Evolutionary conservation across 177 flowering plant species (phyloP), one percentile per base, ranked within the genome.

Genomic region (Tripterygium wilfordii): DNA sequence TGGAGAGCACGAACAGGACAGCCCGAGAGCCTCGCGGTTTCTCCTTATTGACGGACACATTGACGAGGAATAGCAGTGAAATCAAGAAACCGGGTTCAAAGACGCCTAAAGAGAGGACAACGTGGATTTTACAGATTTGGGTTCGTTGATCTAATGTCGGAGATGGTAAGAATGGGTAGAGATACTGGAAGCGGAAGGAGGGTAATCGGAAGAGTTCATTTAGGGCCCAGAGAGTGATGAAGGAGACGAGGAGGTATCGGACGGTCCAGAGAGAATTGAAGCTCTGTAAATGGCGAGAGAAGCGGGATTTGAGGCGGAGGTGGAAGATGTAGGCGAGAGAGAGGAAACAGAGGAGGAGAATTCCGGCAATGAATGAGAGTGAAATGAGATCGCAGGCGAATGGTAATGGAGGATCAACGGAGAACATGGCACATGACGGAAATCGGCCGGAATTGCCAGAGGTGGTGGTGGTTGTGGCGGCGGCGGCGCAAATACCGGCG

Each of bases 241-340:
- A 45, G 57, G 31, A 38, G 29, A 64, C 55, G 44, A 75, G 69
- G 28, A 66, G 49, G 55, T 66, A 47, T 0, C 69, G 65, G 43
- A 74, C 71, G 42, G 74, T 47, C 84, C 86, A 86, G 33, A 77
- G 71, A 15, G 81, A 62, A 45, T 67, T 77, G 69, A 86, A 81
- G 32, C 56, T 41, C 2, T 64, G 71, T 18, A 83, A 61, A 23
- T 62, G 72, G 19, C 18, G 64, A 8, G 66, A 51, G 36, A 48
- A 25, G 3, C 61, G 67, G 22, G 78, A 48, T 26, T 64, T 77
- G 56, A 77, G 21, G 29, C 69, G 62, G 42, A 82, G 76, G 53
- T 67, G 64, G 61, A 77, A 39, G 58, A 77, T 62, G 67, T 67
- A 69, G 52, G 20, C 23, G 43, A 79, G 38, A 30, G 82, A 75